Conservation (phyloP, 768 basidiomycete genomes). For the Termitomyces sp. region DNA sequence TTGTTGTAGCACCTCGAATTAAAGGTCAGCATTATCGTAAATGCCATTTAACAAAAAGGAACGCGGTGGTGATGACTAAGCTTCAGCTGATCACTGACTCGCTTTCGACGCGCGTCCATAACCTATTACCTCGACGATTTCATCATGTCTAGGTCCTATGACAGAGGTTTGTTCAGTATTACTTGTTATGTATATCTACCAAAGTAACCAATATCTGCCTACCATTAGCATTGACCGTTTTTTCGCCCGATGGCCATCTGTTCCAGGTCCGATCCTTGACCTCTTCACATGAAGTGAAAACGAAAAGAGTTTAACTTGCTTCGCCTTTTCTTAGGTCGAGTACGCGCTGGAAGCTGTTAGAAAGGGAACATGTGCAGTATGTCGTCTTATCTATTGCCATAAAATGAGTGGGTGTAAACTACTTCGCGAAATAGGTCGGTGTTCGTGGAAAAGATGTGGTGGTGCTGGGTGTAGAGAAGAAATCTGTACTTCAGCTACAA, state of each 20-base stretch:
- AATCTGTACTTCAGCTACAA: conserved; percentile 93
- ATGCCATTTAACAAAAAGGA: too few relatives aligned
- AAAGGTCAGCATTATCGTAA: too few relatives aligned
- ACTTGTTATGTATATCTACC: background rate
- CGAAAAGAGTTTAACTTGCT: conserved; percentile 10
- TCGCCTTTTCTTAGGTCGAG: conserved; percentile 68
- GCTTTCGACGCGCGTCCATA: conserved; percentile 43
- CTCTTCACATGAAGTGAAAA: conserved; percentile 6
- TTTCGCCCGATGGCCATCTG: conserved; percentile 97
- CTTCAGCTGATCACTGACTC: background rate
- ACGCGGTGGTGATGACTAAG: conserved; percentile 10
- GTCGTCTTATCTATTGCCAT: conserved; percentile 16
- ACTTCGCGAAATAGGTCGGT: conserved; percentile 60
- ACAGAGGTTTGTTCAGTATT: conserved; percentile 64
- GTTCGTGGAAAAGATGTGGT: conserved; percentile 93
- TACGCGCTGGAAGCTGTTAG: conserved; percentile 97
- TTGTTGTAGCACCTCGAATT: background rate
- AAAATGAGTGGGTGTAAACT: background rate
- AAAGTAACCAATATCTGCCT: background rate
- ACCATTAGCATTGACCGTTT: conserved; percentile 82
- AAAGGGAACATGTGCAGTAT: conserved; percentile 94
- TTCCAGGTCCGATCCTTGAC: conserved; percentile 66
- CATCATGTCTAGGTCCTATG: conserved; percentile 90
- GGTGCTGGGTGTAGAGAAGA: conserved; percentile 98
- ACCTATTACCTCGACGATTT: conserved; percentile 10